Evolutionary conservation across 331 rosid genomes (phyloP), one percentile per base, ranked within the genome.

Genomic region (Acacia concinna): DNA sequence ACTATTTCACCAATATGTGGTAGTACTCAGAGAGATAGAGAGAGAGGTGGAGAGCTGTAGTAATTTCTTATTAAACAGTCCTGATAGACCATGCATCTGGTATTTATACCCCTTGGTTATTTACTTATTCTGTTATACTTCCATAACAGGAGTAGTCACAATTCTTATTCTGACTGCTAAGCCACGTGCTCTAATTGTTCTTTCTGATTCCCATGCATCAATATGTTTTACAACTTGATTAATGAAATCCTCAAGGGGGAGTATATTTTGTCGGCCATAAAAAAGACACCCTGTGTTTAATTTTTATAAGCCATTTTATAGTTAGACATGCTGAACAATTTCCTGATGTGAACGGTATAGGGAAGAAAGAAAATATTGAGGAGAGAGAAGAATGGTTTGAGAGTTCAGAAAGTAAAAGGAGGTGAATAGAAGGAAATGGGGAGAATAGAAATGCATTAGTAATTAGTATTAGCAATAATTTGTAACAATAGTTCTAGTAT

Each of bases 271-370:
- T 64, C 41, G 44, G 51, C 32, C 49, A 34, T 63, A 3, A 23
- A 43, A 5, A n/a, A 41, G 80, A 68, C 14, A 32, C 59, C 44
- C 32, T 27, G 15, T n/a, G 25, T 30, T 74, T 75, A 10, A 54
- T 21, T 74, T 74, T 34, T 47, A 21, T 37, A 21, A 66, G 23
- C 30, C 75, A 51, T 70, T 70, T 35, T 59, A 32, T 76, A 5
- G 49, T 56, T 34, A 18, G 27, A 68, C 73, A 66, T 56, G 64
- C 21, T 13, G 37, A 15, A 60, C 32, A 59, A 32, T 62, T 62
- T 31, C 30, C 68, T 62, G 68, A 30, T 62, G 4, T n/a, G 14
- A 67, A 11, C 20, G 5, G 9, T 67, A 11, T 32, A 38, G 51
- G 31, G n/a, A 67, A 37, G 72, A 38, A 67, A 35, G 30, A 64